phyloP scores from a whole-genome alignment of 2,329 filamentous ascomycete species.

The Xylaria polymorpha region DNA sequence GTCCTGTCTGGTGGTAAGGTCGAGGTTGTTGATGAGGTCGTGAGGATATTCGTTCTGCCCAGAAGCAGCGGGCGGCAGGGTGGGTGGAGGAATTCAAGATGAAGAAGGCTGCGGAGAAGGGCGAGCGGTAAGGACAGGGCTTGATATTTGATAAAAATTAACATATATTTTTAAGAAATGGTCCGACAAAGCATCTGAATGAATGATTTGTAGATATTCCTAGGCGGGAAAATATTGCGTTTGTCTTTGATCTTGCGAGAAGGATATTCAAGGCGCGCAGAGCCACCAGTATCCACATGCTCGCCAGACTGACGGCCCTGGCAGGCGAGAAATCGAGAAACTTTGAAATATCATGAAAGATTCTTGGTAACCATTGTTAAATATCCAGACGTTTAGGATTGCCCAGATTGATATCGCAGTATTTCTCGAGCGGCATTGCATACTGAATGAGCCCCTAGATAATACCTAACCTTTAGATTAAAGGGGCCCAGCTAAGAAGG shows the following conservation, averaged over 20 bases:
- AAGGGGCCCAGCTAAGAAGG: no score
- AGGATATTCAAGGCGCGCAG: neutral
- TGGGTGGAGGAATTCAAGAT: constrained; percentile 90
- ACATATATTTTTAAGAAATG: neutral
- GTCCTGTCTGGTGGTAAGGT: constrained; percentile 80
- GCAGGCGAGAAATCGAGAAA: no score
- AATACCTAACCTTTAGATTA: no score
- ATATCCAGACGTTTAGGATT: no score
- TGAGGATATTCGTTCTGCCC: constrained; percentile 86
- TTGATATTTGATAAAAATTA: neutral
- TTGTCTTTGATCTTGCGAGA: neutral
- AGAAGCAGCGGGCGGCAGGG: constrained; percentile 70
- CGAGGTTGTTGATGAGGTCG: constrained; percentile 87
- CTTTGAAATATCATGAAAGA: no score
- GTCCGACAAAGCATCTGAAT: neutral
- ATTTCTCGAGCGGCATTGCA: no score
- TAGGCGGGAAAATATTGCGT: neutral
- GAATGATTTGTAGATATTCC: neutral
- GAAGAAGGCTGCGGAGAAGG: constrained; percentile 68
- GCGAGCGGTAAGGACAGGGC: constrained; percentile 27
- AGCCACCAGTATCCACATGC: neutral
- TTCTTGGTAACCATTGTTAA: no score
- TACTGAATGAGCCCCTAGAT: no score
- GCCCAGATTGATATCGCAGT: no score
- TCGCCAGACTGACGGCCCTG: no score